A percentile compares a stretch with the other conserved stretches of the same genome.
Conservation (phyloP, 2,329 filamentous ascomycete species). For the Xylariales sp. region DNA sequence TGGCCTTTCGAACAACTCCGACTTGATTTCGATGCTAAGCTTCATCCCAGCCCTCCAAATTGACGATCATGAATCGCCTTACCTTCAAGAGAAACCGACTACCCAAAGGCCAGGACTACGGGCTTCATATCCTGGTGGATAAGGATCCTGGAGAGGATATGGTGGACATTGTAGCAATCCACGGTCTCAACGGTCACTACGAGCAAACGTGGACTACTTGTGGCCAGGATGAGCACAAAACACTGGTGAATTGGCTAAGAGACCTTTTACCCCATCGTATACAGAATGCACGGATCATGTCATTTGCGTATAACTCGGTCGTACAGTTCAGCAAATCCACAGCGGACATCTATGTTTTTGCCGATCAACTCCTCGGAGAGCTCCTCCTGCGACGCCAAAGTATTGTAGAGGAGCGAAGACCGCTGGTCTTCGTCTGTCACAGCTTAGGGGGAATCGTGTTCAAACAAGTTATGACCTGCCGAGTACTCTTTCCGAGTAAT, state of each 20-base stretch:
- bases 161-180: conserved; percentile 5
- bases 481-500: not conserved
- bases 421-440: conserved; percentile 24
- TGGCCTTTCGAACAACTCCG: too few relatives aligned
- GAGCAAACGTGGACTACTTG: conserved; percentile 4
- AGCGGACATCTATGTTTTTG: conserved; percentile 18
- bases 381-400: conserved; percentile 14
- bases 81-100: too few relatives aligned
- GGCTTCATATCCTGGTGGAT: too few relatives aligned
- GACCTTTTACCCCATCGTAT: conserved; percentile 19
- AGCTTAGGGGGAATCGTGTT: conserved; percentile 25
- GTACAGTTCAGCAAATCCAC: conserved; percentile 19
- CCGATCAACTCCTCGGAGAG: conserved; percentile 15
- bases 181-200: conserved; percentile 5
- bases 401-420: conserved; percentile 9
- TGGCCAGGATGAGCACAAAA: conserved; percentile 1
- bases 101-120: too few relatives aligned
- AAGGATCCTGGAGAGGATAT: too few relatives aligned
- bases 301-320: conserved; percentile 24
- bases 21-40: too few relatives aligned
- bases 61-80: too few relatives aligned
- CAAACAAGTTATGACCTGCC: conserved; percentile 17
- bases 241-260: conserved; percentile 3
- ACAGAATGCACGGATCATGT: conserved; percentile 18
- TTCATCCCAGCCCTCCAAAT: too few relatives aligned